Evolutionary conservation across 371 early-diverging fungal species (phyloP), one percentile per base, ranked within the genome.

Genomic region (Aphelidium insulamus): DNA sequence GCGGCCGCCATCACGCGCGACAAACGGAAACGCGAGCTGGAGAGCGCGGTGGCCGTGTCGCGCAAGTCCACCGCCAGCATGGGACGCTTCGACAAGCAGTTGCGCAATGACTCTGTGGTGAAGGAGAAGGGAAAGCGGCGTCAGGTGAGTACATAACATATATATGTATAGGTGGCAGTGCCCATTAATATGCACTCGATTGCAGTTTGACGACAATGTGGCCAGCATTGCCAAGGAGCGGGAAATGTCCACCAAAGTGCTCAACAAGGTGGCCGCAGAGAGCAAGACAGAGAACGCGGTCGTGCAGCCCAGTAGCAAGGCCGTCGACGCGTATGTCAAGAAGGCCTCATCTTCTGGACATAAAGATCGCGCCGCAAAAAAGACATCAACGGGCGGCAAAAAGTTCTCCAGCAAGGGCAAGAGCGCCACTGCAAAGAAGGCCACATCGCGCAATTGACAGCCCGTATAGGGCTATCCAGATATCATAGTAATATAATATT

Each of bases 41-140:
- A 73, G 37, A 44, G 50, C 20, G 62, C 69, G 14, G 54, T 79
- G 48, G 57, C 61, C 28, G 52, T 73, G 41, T 60, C 73, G 27
- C 72, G 72, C 46, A 51, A 47, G 21, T 59, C 85, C 24, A 91
- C 91, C 5, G 94, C 94, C 8, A 72, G 73, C 39, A 38, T 78
- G 45, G 94, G 94, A 40, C 72, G 71, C 45, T 90, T 90, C 45
- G 91, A 92, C 52, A 55, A 57, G 33, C 52, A 60, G 32, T 48
- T 83, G 20, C 62, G 73, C 40, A 77, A 75, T 28, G 82, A 77
- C 39, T 53, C 69, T 24, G n/a, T n/a, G n/a, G 32, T 64, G 22
- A 85, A 84, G 61, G 46, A 67, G 47, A 77, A 71, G 63, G 73
- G 79, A 21, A 48, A 66, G 20, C 81, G 73, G 53, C 56, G 77